A percentile compares a stretch with the other conserved stretches of the same genome.
Conservation (phyloP, 2,329 filamentous ascomycete genomes). For the Ceratocystis smalleyi region DNA sequence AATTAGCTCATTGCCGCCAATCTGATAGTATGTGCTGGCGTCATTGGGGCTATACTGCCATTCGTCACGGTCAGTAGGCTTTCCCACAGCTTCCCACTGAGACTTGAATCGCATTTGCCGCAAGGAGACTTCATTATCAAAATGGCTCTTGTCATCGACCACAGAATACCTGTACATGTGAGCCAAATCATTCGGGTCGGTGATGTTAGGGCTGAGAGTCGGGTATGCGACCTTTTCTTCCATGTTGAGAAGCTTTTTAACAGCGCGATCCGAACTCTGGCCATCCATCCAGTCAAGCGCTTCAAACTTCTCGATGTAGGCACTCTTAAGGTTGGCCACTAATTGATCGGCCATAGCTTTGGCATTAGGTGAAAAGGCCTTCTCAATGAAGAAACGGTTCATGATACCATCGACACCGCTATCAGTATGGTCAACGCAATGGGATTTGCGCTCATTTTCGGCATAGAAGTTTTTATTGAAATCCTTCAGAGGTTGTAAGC, state of each 20-base stretch:
- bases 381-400: conserved; percentile 55
- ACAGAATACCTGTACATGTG: conserved; percentile 41
- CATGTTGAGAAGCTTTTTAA: conserved; percentile 51
- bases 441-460: conserved; percentile 49
- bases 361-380: conserved; percentile 49
- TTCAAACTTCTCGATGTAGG: conserved; percentile 45
- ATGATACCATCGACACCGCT: conserved; percentile 49
- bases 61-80: conserved; percentile 43
- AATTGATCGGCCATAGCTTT: conserved; percentile 55
- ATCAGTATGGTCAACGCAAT: conserved; percentile 44
- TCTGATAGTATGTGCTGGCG: conserved; percentile 53
- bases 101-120: conserved; percentile 31
- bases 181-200: conserved; percentile 40
- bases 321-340: conserved; percentile 52
- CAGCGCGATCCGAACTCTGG: conserved; percentile 41
- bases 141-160: conserved; percentile 37
- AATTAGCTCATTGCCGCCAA: conserved; percentile 48
- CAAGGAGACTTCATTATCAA: conserved; percentile 40
- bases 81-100: conserved; percentile 42
- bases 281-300: conserved; percentile 49
- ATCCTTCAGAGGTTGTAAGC: conserved; percentile 42
- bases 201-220: conserved; percentile 44
- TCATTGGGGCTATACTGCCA: conserved; percentile 47
- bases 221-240: conserved; percentile 56
- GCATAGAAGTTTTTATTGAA: conserved; percentile 47